Conservation (phyloP, 1,139 yeast species). For the Protomyces macrosporus region DNA sequence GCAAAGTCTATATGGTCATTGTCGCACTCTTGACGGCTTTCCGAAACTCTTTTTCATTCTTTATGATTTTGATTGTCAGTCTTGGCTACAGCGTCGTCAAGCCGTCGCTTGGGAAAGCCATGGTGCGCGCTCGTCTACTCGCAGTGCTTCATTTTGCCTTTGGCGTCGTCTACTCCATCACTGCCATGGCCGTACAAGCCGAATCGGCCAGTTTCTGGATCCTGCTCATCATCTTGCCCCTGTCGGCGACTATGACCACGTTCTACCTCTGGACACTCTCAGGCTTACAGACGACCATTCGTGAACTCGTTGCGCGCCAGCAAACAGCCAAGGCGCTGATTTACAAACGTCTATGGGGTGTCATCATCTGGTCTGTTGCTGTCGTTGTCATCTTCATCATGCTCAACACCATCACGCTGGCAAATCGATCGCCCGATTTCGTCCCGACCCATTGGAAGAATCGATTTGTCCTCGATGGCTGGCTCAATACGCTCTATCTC, state of each 20-base stretch:
- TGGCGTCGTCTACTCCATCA: slow-evolving; percentile 61
- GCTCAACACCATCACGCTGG: slow-evolving; percentile 62
- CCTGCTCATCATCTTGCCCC: slow-evolving; percentile 54
- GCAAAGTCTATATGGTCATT: slow-evolving; percentile 67
- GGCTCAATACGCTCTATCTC: slow-evolving; percentile 89
- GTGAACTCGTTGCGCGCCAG: slow-evolving; percentile 67
- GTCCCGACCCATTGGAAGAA: slow-evolving; percentile 89
- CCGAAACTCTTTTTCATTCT: slow-evolving; percentile 82
- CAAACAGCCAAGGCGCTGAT: slow-evolving; percentile 85
- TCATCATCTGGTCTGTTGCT: slow-evolving; percentile 62
- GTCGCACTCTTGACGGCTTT: slow-evolving; percentile 73
- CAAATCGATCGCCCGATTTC: slow-evolving; percentile 71
- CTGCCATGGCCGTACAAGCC: slow-evolving; percentile 56
- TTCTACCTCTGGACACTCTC: slow-evolving; percentile 73
- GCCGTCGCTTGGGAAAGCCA: slow-evolving; percentile 69
- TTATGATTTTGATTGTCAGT: slow-evolving; percentile 74
- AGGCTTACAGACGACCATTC: slow-evolving; percentile 69
- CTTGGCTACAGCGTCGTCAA: slow-evolving; percentile 90
- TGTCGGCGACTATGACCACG: slow-evolving; percentile 60
- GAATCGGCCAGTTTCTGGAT: slow-evolving; percentile 40
- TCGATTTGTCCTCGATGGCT: slow-evolving; percentile 80
- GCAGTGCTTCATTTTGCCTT: slow-evolving; percentile 68
- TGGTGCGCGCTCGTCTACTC: slow-evolving; percentile 75
- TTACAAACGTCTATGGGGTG: slow-evolving; percentile 71
- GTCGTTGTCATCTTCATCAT: slow-evolving; percentile 60